These are phyloP conservation scores for Chytriomyces confervae DNA, from an alignment of 192 early-diverging fungal species.

Conservation along the genomic window DNA sequence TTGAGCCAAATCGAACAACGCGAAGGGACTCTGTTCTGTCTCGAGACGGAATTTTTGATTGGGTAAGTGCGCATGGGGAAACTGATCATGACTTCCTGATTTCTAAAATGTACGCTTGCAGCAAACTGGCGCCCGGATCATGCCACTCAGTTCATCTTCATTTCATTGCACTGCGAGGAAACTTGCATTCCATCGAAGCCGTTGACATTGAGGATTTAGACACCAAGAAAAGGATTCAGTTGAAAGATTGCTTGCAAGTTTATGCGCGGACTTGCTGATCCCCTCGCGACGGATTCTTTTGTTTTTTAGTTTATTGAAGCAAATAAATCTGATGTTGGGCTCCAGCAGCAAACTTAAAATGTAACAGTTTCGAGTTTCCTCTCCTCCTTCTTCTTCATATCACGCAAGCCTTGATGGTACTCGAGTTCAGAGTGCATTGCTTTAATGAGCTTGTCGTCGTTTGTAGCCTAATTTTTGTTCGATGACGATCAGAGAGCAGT, in stretches of 20 bases:
- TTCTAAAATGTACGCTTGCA: not conserved
- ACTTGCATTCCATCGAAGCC: slow-evolving; percentile 40
- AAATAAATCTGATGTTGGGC: too few species aligned
- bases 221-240: slow-evolving; percentile 13
- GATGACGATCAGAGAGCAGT: not conserved
- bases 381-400: too few species aligned
- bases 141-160: slow-evolving; percentile 53
- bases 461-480: slow-evolving; percentile 1
- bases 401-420: not conserved
- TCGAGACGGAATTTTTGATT: slow-evolving; percentile 45
- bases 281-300: too few species aligned
- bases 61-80: slow-evolving; percentile 32
- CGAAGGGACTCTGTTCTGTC: slow-evolving; percentile 45
- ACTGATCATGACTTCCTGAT: not conserved
- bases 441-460: slow-evolving; percentile 29
- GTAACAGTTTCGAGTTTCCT: too few species aligned
- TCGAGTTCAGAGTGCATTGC: slow-evolving; percentile 25
- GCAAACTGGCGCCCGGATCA: slow-evolving; percentile 27
- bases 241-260: slow-evolving; percentile 37
- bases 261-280: not conserved
- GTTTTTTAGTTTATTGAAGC: too few species aligned
- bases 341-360: too few species aligned
- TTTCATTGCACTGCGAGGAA: slow-evolving; percentile 52
- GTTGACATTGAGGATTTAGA: slow-evolving; percentile 41
- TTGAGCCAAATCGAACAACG: slow-evolving; percentile 30